phyloP scores from a whole-genome alignment of 2,329 filamentous ascomycete species.

The Chaetomium globosum region DNA sequence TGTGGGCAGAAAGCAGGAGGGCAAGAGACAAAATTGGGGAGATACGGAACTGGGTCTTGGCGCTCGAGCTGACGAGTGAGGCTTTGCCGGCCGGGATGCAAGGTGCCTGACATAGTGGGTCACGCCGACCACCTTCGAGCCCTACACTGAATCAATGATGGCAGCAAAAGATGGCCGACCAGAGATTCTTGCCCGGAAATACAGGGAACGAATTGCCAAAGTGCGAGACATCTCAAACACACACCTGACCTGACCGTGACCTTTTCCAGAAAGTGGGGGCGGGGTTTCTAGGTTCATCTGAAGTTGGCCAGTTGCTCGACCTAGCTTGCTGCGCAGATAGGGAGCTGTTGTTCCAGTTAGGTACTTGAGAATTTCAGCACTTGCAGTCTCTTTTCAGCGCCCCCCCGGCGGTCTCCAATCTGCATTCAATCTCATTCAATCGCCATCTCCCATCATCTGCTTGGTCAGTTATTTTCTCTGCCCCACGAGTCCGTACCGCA shows the following conservation, averaged over 20 bases:
- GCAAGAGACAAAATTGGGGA: background rate
- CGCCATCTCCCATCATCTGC: background rate
- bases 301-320: slow-evolving; percentile 15
- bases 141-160: slow-evolving; percentile 20
- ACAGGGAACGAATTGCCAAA: background rate
- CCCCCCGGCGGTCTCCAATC: background rate
- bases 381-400: background rate
- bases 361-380: background rate
- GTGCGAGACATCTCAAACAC: background rate
- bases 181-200: slow-evolving; percentile 4
- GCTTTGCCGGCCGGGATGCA: slow-evolving; percentile 1
- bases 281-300: background rate
- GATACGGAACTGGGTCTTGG: slow-evolving; percentile 12
- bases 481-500: background rate
- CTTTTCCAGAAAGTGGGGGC: background rate
- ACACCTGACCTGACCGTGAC: slow-evolving; percentile 2
- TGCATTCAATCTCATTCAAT: background rate
- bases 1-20: no score
- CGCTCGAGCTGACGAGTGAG: slow-evolving; percentile 7
- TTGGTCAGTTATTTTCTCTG: background rate
- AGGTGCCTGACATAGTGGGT: background rate
- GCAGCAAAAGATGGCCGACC: slow-evolving; percentile 6
- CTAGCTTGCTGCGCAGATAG: background rate
- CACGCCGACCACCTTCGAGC: slow-evolving; percentile 13
- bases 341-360: background rate